Evolutionary conservation across 2,329 filamentous ascomycete genomes (phyloP), one percentile per base, ranked within the genome.

Genomic region (Xylariaceae sp.): DNA sequence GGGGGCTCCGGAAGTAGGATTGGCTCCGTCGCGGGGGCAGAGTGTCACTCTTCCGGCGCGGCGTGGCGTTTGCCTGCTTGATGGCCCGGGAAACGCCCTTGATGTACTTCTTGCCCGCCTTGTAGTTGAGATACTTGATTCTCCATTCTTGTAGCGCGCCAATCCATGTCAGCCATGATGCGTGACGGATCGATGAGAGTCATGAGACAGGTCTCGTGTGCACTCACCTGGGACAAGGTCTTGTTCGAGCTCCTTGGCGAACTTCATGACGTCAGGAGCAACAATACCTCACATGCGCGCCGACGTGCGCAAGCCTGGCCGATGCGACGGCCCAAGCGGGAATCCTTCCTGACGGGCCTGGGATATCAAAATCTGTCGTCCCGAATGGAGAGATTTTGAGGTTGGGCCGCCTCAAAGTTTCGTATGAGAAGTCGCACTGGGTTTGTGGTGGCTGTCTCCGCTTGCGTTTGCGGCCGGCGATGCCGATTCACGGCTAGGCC

Each of bases 111-210:
- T 96, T 96, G 40, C 88, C 90, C 36, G 79, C 79, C 71, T 94
- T 94, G 70, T 96, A 96, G 61, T 95, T 78, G 49, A 96, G 73
- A 59, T 95, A 96, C 60, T 94, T 94, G 58, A 80, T 75, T 52
- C 84, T 78, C 90, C 90, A 96, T 75, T 96, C 77, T 80, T 32
- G 4, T 14, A 17, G 12, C 3, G 13, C 23, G 27, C 26, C 16
- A 40, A 35, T 15, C 29, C 16, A 24, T 11, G 30, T 33, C 25
- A 33, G 5, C 35, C 29, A 7, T 15, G 21, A 10, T 15, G 16
- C 39, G 24, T n/a, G n/a, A n/a, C n/a, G n/a, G n/a, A n/a, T n/a
- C n/a, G n/a, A 30, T 29, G 31, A 8, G 21, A 15, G 16, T 32
- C 28, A 26, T 27, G 14, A 23, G 27, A 2, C 21, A 17, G 8